Percentiles rank a stretch among this genome's conserved stretches.
phyloP scores from a whole-genome alignment of 139 green algal species.

The Micractinium sp. region DNA sequence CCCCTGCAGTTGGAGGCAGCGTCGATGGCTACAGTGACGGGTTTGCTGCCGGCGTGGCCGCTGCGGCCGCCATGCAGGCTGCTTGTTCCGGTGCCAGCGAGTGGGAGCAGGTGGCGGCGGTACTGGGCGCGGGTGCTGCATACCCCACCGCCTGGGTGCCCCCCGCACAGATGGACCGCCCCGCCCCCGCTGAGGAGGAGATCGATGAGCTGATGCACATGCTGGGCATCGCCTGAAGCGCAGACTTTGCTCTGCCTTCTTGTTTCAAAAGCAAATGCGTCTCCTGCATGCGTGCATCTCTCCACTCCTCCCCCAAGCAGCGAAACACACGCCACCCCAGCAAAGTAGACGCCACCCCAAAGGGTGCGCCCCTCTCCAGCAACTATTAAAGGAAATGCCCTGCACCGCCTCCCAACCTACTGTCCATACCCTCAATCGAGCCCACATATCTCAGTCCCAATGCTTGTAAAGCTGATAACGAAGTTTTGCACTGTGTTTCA shows the following conservation, averaged over 20 bases:
- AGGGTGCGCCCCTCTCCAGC: too few relatives aligned
- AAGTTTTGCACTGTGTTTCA: too few relatives aligned
- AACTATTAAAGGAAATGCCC: too few relatives aligned
- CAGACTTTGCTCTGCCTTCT: background rate
- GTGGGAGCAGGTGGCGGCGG: background rate
- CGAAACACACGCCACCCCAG: too few relatives aligned
- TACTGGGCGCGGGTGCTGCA: background rate
- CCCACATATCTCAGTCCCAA: too few relatives aligned
- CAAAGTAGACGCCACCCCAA: too few relatives aligned
- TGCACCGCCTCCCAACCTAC: too few relatives aligned
- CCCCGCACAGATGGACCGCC: background rate
- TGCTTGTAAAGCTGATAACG: too few relatives aligned
- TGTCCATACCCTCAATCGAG: too few relatives aligned
- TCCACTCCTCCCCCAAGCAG: too few relatives aligned
- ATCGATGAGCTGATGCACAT: slow-evolving; percentile 2
- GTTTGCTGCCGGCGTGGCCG: slow-evolving; percentile 1
- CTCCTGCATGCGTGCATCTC: too few relatives aligned
- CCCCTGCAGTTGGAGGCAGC: background rate
- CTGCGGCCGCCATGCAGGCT: background rate
- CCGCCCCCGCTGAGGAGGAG: background rate
- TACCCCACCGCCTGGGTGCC: background rate
- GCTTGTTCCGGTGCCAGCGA: background rate
- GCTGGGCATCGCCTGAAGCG: slow-evolving; percentile 16
- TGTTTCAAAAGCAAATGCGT: too few relatives aligned
- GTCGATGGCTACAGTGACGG: background rate